Base-by-base conservation (phyloP, 2,329 filamentous ascomycete species). In the Cladobotryum protrusum region DNA sequence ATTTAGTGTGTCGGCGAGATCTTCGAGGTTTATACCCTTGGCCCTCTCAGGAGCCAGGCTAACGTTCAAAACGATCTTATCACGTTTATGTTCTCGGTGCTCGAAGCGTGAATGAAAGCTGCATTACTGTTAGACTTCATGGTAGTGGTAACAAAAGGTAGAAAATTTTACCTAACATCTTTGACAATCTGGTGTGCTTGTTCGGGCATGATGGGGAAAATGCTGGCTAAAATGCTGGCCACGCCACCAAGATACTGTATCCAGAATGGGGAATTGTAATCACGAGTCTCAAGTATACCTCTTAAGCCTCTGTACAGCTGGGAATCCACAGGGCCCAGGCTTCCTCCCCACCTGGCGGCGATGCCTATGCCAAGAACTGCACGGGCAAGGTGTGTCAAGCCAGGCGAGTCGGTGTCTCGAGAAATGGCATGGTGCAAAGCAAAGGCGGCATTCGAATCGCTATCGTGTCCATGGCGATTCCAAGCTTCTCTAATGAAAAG, bases 371-470 rank as follows among this genome's bases (percentile, higher is more conserved):
- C 87, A 3, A 96, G 72, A 2, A 87, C 66, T 0, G 87, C 85
- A 12, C 89, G 79, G 45, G 83, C 77, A 41, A 82, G 66, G 62
- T 96, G 90, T 1, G 82, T 83, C 20, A 95, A 69, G 0, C 89
- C 89, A 36, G 92, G 88, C 1, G 79, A 76, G 13, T 79, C 77
- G 1, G 91, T 74, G 34, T 86, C 70, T 0, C 87, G 82, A 1
- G 79, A 81, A 5, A 88, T 81, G 2, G 87, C 86, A 53, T 81
- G 74, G 58, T 90, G 83, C n/a, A 96, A 70, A 7, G 85, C 85
- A 45, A 81, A 80, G 3, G 86, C 79, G 1, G 87, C 80, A 56
- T 84, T 83, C 7, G 71, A 66, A 41, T 76, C 73, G 18, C 68
- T 65, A 47, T 74, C 67, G 49, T 75, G 67, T 2, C 79, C 79